A percentile compares a stretch with the other conserved stretches of the same genome.
Conservation (phyloP, 83 land plant species). For the Diphasiastrum complanatum region DNA sequence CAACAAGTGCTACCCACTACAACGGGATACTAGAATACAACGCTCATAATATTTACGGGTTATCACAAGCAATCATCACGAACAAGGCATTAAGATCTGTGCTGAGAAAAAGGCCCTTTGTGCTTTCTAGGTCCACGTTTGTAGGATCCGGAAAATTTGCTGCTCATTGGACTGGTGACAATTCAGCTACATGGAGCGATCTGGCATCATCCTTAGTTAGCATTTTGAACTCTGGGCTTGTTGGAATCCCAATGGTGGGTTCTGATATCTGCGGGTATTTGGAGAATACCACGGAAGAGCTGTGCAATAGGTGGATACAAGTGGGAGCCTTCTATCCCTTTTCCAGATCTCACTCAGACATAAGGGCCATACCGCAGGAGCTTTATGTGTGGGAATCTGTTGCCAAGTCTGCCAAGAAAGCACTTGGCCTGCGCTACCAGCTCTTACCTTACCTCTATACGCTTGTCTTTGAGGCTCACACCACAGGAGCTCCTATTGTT, state of each 20-base stretch:
- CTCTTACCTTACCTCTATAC: slow-evolving; percentile 75
- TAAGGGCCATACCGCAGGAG: slow-evolving; percentile 48
- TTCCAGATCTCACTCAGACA: slow-evolving; percentile 58
- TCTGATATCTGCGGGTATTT: slow-evolving; percentile 78
- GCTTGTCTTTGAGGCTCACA: slow-evolving; percentile 58
- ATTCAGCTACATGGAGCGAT: slow-evolving; percentile 67
- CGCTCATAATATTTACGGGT: slow-evolving; percentile 69
- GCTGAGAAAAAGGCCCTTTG: slow-evolving; percentile 59
- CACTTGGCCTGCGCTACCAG: slow-evolving; percentile 60
- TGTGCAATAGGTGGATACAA: slow-evolving; percentile 57
- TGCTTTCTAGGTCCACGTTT: slow-evolving; percentile 67
- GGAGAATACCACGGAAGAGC: slow-evolving; percentile 53
- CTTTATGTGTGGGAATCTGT: slow-evolving; percentile 76
- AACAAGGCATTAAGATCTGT: slow-evolving; percentile 45
- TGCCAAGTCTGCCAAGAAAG: slow-evolving; percentile 53
- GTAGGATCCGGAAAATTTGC: slow-evolving; percentile 69
- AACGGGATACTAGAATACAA: slow-evolving; percentile 60
- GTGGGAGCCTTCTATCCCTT: slow-evolving; percentile 79
- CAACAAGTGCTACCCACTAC: slow-evolving; percentile 51
- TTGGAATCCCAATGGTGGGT: slow-evolving; percentile 67
- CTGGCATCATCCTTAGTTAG: slow-evolving; percentile 56
- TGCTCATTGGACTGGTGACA: slow-evolving; percentile 92
- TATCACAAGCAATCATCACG: slow-evolving; percentile 56
- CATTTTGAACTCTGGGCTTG: slow-evolving; percentile 57
- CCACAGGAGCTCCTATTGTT: slow-evolving; percentile 62